These are phyloP conservation scores for Chenopodium formosanum DNA, from an alignment of 148 eudicot genomes.

Conservation along the genomic window DNA sequence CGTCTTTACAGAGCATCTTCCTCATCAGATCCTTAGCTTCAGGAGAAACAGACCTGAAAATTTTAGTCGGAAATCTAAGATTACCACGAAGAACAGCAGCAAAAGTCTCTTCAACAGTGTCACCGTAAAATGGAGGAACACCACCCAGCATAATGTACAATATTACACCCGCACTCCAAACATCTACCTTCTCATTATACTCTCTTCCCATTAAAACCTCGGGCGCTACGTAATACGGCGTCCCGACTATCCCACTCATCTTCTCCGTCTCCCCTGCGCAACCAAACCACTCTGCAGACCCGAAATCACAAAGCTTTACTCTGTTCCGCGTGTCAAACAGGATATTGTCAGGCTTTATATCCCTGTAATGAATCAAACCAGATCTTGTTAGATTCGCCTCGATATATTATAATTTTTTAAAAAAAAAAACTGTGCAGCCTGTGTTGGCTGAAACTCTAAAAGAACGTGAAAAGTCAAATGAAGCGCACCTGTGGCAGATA, in stretches of 20 bases:
- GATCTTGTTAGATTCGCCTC: too few relatives aligned
- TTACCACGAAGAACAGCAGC: slow-evolving; percentile 67
- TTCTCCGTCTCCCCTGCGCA: slow-evolving; percentile 25
- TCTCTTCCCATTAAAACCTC: slow-evolving; percentile 75
- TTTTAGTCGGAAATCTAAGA: slow-evolving; percentile 71
- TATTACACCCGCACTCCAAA: slow-evolving; percentile 91
- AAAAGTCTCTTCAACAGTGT: slow-evolving; percentile 60
- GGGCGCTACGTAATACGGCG: slow-evolving; percentile 93
- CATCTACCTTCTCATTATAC: slow-evolving; percentile 75
- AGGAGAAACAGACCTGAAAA: slow-evolving; percentile 64
- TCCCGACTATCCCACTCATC: slow-evolving; percentile 85
- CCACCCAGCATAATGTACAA: slow-evolving; percentile 80
- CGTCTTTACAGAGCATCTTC: slow-evolving; percentile 91
- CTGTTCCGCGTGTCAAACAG: slow-evolving; percentile 54
- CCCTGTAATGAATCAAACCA: slow-evolving; percentile 21
- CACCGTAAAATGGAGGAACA: slow-evolving; percentile 77
- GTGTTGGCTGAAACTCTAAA: too few relatives aligned
- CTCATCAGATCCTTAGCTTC: slow-evolving; percentile 75
- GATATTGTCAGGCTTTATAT: slow-evolving; percentile 80
- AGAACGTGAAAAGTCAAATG: too few relatives aligned
- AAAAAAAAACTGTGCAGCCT: too few relatives aligned
- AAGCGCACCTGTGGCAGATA: slow-evolving; percentile 50
- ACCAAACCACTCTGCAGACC: slow-evolving; percentile 74
- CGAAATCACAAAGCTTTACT: slow-evolving; percentile 71
- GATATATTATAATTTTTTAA: too few relatives aligned